phyloP scores from a whole-genome alignment of 2,329 filamentous ascomycete species.

The Ilyonectria mors-panacis region DNA sequence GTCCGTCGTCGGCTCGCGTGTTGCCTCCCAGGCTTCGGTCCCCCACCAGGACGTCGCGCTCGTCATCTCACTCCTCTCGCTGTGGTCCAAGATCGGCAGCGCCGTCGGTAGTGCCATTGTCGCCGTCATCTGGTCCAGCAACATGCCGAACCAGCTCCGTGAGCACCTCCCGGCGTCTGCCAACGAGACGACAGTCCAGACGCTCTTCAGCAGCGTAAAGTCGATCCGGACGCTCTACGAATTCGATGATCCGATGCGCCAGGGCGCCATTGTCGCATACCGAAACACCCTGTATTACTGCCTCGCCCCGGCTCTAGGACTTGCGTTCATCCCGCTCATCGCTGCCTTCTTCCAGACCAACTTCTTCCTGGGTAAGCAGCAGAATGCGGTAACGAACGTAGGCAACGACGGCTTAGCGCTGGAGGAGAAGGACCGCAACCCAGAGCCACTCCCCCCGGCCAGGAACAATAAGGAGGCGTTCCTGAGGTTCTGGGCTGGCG shows the following conservation, averaged over 20 bases:
- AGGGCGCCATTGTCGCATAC: conserved; percentile 53
- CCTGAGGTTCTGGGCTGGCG: conserved; percentile 47
- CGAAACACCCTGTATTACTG: conserved; percentile 54
- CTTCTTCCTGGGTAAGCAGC: conserved; percentile 52
- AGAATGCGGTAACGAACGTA: conserved; percentile 49
- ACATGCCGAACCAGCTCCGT: conserved; percentile 46
- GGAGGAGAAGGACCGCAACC: conserved; percentile 39
- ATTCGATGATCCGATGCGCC: conserved; percentile 51
- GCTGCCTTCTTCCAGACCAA: conserved; percentile 57
- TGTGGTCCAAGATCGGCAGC: conserved; percentile 55
- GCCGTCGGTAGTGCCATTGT: conserved; percentile 55
- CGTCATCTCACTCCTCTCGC: conserved; percentile 52
- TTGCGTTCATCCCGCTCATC: conserved; percentile 53
- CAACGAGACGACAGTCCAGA: conserved; percentile 41
- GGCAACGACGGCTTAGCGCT: conserved; percentile 46
- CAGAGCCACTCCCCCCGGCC: conserved; percentile 33
- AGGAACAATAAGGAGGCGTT: conserved; percentile 46
- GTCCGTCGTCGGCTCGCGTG: conserved; percentile 54
- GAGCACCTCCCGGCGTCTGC: conserved; percentile 42
- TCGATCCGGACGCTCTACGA: conserved; percentile 50
- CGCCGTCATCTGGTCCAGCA: conserved; percentile 54
- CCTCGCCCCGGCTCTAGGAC: conserved; percentile 48
- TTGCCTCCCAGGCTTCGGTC: conserved; percentile 57
- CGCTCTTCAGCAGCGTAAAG: conserved; percentile 53
- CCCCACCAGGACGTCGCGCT: conserved; percentile 56